Conservation (phyloP, 2,329 filamentous ascomycete species). For the Exutisphaerella laricina region DNA sequence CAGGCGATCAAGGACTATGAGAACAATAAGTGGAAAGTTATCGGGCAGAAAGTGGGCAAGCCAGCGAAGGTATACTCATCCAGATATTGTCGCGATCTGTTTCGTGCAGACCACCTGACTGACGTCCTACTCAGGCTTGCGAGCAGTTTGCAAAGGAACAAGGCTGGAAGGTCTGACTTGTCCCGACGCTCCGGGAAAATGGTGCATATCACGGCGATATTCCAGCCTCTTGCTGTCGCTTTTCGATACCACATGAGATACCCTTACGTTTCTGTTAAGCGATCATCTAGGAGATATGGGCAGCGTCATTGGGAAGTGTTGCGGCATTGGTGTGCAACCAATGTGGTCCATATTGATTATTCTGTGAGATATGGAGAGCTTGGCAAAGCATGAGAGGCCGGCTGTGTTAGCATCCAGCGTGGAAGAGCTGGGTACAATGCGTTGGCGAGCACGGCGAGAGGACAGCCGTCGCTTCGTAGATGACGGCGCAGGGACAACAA, state of each 20-base stretch:
- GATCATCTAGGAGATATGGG: conserved; percentile 2
- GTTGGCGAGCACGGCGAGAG: background rate
- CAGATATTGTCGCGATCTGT: no score
- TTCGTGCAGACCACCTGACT: no score
- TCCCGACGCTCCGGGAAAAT: no score
- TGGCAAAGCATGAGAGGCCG: no score
- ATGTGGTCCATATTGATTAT: no score
- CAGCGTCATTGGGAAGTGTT: conserved; percentile 19
- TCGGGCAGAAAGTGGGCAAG: conserved; percentile 94
- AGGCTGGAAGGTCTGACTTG: conserved; percentile 31
- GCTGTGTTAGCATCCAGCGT: no score
- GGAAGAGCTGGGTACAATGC: background rate
- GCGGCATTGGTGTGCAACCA: no score
- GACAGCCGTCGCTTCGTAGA: background rate
- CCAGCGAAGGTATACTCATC: conserved; percentile 81
- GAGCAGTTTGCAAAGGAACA: conserved; percentile 96
- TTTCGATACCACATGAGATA: conserved; percentile 16
- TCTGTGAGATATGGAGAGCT: no score
- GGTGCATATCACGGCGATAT: conserved; percentile 6
- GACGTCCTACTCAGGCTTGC: conserved; percentile 55
- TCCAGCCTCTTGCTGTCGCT: conserved; percentile 3
- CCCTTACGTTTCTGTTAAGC: conserved; percentile 6
- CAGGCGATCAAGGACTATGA: conserved; percentile 99
- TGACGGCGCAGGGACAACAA: background rate
- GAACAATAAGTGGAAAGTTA: conserved; percentile 96